Evolutionary conservation across 2,329 filamentous ascomycete genomes (phyloP).

Genomic region (Arthrobotrys megalospora): DNA sequence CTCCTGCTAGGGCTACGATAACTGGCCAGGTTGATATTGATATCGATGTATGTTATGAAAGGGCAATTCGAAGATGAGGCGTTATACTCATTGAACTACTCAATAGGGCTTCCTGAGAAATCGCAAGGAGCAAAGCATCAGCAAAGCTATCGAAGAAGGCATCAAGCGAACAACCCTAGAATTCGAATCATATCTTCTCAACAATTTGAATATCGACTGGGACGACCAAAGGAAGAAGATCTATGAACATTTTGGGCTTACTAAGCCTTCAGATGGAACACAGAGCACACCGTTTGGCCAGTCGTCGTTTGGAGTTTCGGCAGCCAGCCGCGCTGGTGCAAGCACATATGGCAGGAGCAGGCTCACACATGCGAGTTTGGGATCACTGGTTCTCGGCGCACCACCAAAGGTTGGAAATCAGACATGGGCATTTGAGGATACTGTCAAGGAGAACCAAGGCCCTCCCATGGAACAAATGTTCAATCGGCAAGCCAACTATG

Average conservation of each 20-base stretch:
- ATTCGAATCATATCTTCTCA: slow-evolving; percentile 93
- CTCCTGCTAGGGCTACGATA: slow-evolving; percentile 65
- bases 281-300: slow-evolving; percentile 62
- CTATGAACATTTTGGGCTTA: slow-evolving; percentile 95
- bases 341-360: slow-evolving; percentile 63
- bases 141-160: slow-evolving; percentile 93
- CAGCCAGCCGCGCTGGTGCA: slow-evolving; percentile 51
- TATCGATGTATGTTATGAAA: slow-evolving; percentile 71
- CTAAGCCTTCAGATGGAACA: slow-evolving; percentile 63
- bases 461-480: slow-evolving; percentile 60
- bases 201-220: slow-evolving; percentile 96
- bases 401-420: slow-evolving; percentile 57
- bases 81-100: slow-evolving; percentile 11
- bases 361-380: slow-evolving; percentile 52
- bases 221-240: slow-evolving; percentile 92
- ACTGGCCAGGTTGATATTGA: slow-evolving; percentile 74
- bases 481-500: slow-evolving; percentile 62
- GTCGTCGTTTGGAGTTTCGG: slow-evolving; percentile 63
- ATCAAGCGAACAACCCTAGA: slow-evolving; percentile 89
- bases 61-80: slow-evolving; percentile 60
- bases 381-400: slow-evolving; percentile 54
- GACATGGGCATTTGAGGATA: slow-evolving; percentile 58
- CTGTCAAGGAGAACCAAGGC: slow-evolving; percentile 58
- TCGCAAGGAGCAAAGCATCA: slow-evolving; percentile 88
- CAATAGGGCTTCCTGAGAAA: slow-evolving; percentile 82